Percentiles rank a stretch among this genome's conserved stretches.
phyloP scores from a whole-genome alignment of 108 stramenopile species.

The Epithemia pelagica region DNA sequence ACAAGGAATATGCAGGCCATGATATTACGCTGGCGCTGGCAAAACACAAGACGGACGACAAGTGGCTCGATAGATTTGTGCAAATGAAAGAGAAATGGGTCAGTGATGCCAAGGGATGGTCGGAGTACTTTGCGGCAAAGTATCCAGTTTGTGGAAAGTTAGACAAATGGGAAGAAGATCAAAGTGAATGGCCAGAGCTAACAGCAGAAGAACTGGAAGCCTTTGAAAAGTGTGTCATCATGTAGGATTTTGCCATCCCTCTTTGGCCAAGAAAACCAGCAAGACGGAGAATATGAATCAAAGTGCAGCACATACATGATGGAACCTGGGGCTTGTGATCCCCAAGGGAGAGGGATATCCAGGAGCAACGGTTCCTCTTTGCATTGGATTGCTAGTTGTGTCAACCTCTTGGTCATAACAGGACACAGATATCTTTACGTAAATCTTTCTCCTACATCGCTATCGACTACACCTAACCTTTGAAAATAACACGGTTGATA shows the following conservation, averaged over 20 bases:
- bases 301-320: too few relatives aligned
- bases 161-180: constrained; percentile 36
- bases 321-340: too few relatives aligned
- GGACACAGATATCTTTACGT: too few relatives aligned
- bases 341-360: too few relatives aligned
- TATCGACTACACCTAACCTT: too few relatives aligned
- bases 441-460: too few relatives aligned
- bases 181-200: constrained; percentile 26
- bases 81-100: constrained; percentile 29
- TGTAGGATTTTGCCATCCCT: neutral
- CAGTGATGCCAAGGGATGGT: constrained; percentile 27
- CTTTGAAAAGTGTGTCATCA: constrained; percentile 17
- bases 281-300: too few relatives aligned
- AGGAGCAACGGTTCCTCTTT: too few relatives aligned
- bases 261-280: too few relatives aligned
- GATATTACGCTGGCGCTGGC: constrained; percentile 34
- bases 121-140: constrained; percentile 32
- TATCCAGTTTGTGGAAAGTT: constrained; percentile 29
- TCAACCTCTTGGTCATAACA: too few relatives aligned
- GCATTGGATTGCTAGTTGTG: too few relatives aligned
- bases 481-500: too few relatives aligned
- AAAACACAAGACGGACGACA: constrained; percentile 25
- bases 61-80: constrained; percentile 38
- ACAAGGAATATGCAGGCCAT: constrained; percentile 42
- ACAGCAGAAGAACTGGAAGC: constrained; percentile 30